phyloP scores from a whole-genome alignment of 192 early-diverging fungal species.

The Entomortierella lignicola region DNA sequence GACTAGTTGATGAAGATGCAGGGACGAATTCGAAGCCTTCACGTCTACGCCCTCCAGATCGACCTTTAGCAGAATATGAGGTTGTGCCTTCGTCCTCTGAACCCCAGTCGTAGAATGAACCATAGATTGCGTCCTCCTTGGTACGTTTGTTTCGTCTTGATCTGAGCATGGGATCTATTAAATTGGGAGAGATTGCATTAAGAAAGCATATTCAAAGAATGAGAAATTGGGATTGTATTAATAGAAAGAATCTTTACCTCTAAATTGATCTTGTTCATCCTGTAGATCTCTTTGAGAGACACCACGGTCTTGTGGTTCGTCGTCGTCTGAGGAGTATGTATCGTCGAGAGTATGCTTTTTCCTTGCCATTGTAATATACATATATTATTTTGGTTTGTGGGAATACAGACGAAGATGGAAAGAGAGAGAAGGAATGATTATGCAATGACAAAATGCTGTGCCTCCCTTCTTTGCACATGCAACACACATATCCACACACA shows the following conservation, averaged over 20 bases:
- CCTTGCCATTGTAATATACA: conserved; percentile 21
- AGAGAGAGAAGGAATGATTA: too few species aligned
- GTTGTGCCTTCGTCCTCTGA: conserved; percentile 31
- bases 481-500: too few species aligned
- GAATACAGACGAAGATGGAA: too few species aligned
- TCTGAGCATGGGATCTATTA: conserved; percentile 41
- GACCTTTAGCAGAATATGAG: not conserved
- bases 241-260: conserved; percentile 16
- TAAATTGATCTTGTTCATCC: conserved; percentile 66
- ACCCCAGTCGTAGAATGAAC: conserved; percentile 60
- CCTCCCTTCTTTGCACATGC: too few species aligned
- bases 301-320: conserved; percentile 30
- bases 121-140: conserved; percentile 72
- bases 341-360: conserved; percentile 33
- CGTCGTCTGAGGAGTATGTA: conserved; percentile 36
- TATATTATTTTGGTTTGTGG: too few species aligned
- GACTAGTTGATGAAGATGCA: conserved; percentile 13
- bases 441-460: too few species aligned
- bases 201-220: not conserved
- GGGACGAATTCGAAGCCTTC: conserved; percentile 34
- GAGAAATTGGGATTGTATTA: not conserved
- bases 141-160: conserved; percentile 60
- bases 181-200: not conserved
- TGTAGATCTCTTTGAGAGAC: conserved; percentile 61
- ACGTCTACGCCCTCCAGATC: conserved; percentile 21